A percentile compares a stretch with the other conserved stretches of the same genome.
Conservation (phyloP, 129 eudicot species). For the Apium graveolens region DNA sequence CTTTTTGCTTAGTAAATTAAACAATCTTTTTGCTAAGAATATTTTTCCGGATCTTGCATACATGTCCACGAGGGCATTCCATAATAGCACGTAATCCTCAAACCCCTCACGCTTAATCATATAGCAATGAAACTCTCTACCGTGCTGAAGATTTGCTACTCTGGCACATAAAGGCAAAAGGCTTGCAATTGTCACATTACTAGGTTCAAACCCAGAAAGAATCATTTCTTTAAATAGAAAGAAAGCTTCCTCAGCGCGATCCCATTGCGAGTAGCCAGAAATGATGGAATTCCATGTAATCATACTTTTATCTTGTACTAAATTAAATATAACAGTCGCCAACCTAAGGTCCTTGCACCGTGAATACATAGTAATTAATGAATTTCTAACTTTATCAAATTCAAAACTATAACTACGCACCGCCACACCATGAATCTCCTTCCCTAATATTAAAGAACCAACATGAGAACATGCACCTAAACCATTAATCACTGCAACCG, state of each 20-base stretch:
- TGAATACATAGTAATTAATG: conserved; percentile 54
- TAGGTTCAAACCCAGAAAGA: conserved; percentile 32
- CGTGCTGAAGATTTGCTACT: conserved; percentile 57
- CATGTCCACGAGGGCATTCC: conserved; percentile 62
- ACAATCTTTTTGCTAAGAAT: conserved; percentile 36
- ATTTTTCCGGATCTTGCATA: conserved; percentile 64
- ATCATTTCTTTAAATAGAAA: conserved; percentile 52
- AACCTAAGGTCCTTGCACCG: conserved; percentile 51
- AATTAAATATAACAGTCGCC: conserved; percentile 34
- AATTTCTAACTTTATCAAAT: conserved; percentile 40
- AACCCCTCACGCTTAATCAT: conserved; percentile 33
- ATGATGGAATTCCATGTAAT: conserved; percentile 61
- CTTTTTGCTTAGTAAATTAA: conserved; percentile 35
- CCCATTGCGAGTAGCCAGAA: conserved; percentile 47
- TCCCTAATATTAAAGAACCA: conserved; percentile 30
- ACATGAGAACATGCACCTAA: conserved; percentile 57
- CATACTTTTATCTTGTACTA: conserved; percentile 28
- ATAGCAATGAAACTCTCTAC: conserved; percentile 55
- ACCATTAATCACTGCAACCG: conserved; percentile 47
- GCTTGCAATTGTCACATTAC: conserved; percentile 57
- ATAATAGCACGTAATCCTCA: conserved; percentile 31
- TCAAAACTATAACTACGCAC: conserved; percentile 31
- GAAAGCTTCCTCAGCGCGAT: conserved; percentile 44
- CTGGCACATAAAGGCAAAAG: conserved; percentile 67
- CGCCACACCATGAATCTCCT: conserved; percentile 50